Conservation (phyloP, 2,329 filamentous ascomycete genomes). For the Parafenestella ontariensis region DNA sequence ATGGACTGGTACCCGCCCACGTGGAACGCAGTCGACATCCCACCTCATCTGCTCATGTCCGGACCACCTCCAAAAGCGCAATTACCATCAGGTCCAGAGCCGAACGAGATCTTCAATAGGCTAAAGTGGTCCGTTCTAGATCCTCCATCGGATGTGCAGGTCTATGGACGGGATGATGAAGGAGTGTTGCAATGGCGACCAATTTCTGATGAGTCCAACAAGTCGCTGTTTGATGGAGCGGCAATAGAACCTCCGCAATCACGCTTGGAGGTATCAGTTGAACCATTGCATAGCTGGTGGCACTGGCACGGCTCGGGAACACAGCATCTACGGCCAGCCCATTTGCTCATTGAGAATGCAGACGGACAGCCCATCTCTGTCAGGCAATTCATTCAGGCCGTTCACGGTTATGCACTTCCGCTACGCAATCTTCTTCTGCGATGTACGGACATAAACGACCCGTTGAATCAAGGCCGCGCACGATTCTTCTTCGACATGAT, state of each 20-base stretch:
- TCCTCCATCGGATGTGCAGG: slow-evolving; percentile 5
- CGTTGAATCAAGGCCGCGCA: not conserved
- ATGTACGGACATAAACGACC: slow-evolving; percentile 1
- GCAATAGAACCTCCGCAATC: slow-evolving; percentile 7
- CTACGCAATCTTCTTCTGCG: slow-evolving; percentile 7
- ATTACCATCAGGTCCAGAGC: not conserved
- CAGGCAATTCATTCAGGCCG: slow-evolving; percentile 9
- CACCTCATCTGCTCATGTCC: no score
- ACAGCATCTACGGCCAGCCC: slow-evolving; percentile 1
- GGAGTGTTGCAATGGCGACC: slow-evolving; percentile 1
- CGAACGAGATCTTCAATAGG: slow-evolving; percentile 1
- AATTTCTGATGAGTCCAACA: not conserved
- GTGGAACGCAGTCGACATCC: no score
- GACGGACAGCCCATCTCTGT: slow-evolving; percentile 12
- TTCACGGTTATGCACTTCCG: slow-evolving; percentile 8
- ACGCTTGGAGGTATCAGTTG: slow-evolving; percentile 4
- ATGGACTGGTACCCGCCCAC: no score
- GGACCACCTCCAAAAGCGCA: not conserved
- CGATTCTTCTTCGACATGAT: slow-evolving; percentile 6
- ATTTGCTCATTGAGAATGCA: slow-evolving; percentile 7
- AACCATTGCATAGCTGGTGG: slow-evolving; percentile 9
- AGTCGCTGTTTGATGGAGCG: not conserved
- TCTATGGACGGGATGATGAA: not conserved
- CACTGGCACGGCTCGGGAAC: slow-evolving; percentile 2
- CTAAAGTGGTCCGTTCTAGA: slow-evolving; percentile 10